A percentile compares a stretch with the other conserved stretches of the same genome.
Evolutionary conservation across 331 rosid genomes (phyloP).

Genomic region (Phaseolus coccineus): DNA sequence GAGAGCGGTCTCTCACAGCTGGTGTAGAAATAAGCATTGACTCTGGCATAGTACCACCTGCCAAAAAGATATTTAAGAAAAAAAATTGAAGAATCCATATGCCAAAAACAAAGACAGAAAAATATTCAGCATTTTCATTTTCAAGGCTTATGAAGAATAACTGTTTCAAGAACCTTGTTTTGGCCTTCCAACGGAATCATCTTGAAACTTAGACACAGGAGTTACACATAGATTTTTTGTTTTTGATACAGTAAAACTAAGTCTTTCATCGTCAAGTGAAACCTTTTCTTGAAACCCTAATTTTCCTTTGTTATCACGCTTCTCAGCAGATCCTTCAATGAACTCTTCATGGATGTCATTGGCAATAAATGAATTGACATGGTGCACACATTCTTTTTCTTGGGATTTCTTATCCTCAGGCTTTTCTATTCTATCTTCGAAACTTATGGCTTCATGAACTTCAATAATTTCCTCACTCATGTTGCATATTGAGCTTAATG

Average conservation of each 20-base stretch:
- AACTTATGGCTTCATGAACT: conserved; percentile 39
- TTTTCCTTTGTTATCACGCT: conserved; percentile 43
- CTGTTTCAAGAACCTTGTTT: conserved; percentile 38
- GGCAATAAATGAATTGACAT: conserved; percentile 38
- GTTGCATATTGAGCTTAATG: conserved; percentile 42
- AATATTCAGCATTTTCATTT: conserved; percentile 1
- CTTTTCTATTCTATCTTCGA: conserved; percentile 52
- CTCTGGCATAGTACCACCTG: conserved; percentile 61
- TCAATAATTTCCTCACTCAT: conserved; percentile 40
- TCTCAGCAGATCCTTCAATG: conserved; percentile 44
- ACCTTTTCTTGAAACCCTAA: conserved; percentile 42
- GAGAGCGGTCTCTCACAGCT: conserved; percentile 53
- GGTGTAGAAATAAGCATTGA: conserved; percentile 66
- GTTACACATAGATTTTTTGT: conserved; percentile 49
- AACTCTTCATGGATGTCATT: conserved; percentile 44
- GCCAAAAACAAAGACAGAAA: conserved; percentile 19
- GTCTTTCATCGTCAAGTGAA: conserved; percentile 48
- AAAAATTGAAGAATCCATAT: conserved; percentile 9
- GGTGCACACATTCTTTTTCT: conserved; percentile 46
- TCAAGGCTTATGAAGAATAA: conserved; percentile 11
- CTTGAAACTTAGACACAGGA: conserved; percentile 52
- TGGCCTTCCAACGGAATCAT: conserved; percentile 53
- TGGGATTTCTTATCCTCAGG: conserved; percentile 48
- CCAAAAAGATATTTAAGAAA: conserved; percentile 3
- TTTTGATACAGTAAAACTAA: conserved; percentile 18